Base-by-base conservation (phyloP, 257 asterid species). In the Galeopsis tetrahit region DNA sequence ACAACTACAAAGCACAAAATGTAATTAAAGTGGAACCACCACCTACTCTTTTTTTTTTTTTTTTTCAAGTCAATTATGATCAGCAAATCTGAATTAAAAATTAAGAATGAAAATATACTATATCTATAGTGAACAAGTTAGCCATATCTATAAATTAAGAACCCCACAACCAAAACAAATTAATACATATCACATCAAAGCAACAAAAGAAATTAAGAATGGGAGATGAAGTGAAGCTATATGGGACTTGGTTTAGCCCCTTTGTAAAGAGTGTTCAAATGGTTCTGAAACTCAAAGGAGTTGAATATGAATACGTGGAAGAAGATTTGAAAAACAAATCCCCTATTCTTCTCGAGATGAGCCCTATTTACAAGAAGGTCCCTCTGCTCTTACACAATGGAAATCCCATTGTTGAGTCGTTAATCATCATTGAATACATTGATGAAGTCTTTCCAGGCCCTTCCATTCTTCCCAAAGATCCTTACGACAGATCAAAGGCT, bases 211-310 rank as follows among this genome's bases (percentile, higher is more conserved):
- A 21, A 21, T 21, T 21, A 21, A 21, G 28, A 21, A 21, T 21
- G 28, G 28, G 28, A 21, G 28, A 21, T 21, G 38, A 6, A 14
- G 28, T 52, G 59, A 15, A 2, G 8, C 10, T 46, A 10, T 31
- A 51, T 14, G 90, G 91, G 38, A 21, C 43, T 5, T 72, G 78
- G 82, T 68, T 7, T 13, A 67, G 82, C 48, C 63, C 72, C 1
- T 67, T 32, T 61, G 75, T 48, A 66, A 72, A 39, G 6, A 72
- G 67, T 31, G 75, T 77, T 6, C 78, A 72, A 39, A 9, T 71
- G 52, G 71, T 67, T 14, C 71, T 77, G 0, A 66, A 72, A 72
- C 0, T 66, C 32, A 38, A 77, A 77, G 73, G 81, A 0, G 77
- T 49, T 17, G 70, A 70, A 11, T 77, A 66, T 33, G 81, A 72